Base-by-base conservation (phyloP, 257 asterid genomes). In the Penstemon davidsonii region DNA sequence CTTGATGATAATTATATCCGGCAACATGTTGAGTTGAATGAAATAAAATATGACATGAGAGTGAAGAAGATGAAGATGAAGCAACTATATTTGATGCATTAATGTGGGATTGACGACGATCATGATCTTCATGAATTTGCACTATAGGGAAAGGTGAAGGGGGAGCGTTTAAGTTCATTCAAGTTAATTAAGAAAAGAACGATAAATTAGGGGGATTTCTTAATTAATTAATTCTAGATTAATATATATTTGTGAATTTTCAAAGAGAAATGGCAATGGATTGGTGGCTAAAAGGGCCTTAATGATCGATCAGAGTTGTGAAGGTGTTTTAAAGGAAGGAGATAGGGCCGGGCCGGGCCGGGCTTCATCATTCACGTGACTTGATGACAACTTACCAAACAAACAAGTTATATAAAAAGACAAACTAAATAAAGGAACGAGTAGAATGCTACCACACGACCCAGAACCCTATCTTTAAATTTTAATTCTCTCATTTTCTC, bases 391-490 rank as follows among this genome's bases (percentile, higher is more conserved):
- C 33, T 0, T 25, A 38, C 68, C 68, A 63, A 63, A 63, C 86
- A 90, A 83, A 84, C 75, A 71, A 74, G 73, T 36, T 58, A 66
- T 52, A 25, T 25, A 25, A 76, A 40, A 68, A 80, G 84, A 70
- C 92, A 88, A 80, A 85, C 83, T 58, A 15, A n/a, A 66, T 25
- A 82, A 76, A 69, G 87, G 79, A 76, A 77, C 73, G 85, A 90
- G 85, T 38, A 78, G 88, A 84, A 83, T 86, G 82, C 87, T 72
- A 87, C 97, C 96, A 90, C 97, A 90, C 91, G 95, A 85, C 84
- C 90, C 87, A 80, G 46, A 85, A 82, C 91, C 89, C 96, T 87
- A 89, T 89, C 96, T 78, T 65, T 76, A 62, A 68, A 76, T 39
- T 79, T 67, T 77, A 64, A 71, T 70, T 38, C 33, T 60, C 58